These are phyloP conservation scores for Galeopsis tetrahit DNA, from an alignment of 257 asterid species.

Conservation along the genomic window DNA sequence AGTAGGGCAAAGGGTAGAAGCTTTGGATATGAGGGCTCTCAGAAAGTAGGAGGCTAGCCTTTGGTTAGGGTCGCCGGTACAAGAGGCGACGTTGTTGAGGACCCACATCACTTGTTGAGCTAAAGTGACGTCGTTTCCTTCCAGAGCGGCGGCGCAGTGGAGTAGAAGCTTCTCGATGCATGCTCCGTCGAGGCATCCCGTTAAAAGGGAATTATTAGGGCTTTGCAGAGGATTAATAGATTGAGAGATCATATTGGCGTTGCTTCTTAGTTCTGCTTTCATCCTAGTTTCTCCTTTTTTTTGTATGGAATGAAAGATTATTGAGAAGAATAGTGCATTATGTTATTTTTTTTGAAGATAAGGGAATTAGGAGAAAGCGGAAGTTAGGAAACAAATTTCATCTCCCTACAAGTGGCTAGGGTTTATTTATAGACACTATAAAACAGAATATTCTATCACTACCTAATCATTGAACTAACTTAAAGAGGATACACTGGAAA, in stretches of 20 bases:
- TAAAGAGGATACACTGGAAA: too few relatives aligned
- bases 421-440: conserved; percentile 29
- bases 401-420: conserved; percentile 28
- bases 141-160: conserved; percentile 75
- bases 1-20: conserved; percentile 63
- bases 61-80: conserved; percentile 75
- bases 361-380: background rate
- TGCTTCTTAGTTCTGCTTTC: conserved; percentile 59
- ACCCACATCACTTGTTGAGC: conserved; percentile 97
- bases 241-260: conserved; percentile 39
- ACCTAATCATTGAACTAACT: background rate
- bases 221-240: conserved; percentile 43
- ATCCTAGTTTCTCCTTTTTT: conserved; percentile 25
- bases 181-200: conserved; percentile 71
- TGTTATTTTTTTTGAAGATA: background rate
- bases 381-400: conserved; percentile 23
- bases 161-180: conserved; percentile 80
- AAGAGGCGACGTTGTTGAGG: conserved; percentile 80
- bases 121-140: conserved; percentile 69
- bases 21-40: conserved; percentile 62
- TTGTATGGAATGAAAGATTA: background rate
- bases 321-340: background rate
- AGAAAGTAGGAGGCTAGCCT: conserved; percentile 71
- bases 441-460: conserved; percentile 22
- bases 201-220: conserved; percentile 44